These are phyloP conservation scores for Podospora pseudocomata DNA, from an alignment of 495 filamentous ascomycete genomes.

Conservation along the genomic window DNA sequence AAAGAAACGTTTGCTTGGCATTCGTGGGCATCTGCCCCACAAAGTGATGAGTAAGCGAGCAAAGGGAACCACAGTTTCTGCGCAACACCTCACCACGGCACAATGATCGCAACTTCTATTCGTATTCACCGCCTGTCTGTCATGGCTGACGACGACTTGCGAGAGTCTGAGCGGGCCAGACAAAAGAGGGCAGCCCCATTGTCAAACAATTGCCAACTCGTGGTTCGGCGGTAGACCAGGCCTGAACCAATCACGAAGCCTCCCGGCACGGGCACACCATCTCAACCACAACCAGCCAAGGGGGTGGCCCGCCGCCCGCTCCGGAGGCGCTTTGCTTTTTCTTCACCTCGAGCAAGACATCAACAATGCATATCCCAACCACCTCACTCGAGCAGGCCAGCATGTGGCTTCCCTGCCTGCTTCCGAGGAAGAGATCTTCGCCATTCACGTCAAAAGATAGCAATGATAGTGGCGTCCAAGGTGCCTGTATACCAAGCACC, in stretches of 20 bases:
- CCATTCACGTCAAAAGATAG: neutral
- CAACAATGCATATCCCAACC: neutral
- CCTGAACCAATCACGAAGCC: constrained; percentile 2
- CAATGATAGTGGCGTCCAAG: neutral
- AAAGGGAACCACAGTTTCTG: neutral
- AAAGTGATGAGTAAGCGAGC: neutral
- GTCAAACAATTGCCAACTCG: neutral
- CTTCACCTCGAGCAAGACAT: neutral
- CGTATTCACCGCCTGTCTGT: constrained; percentile 1
- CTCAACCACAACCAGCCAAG: neutral
- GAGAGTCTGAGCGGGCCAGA: neutral
- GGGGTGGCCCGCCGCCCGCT: neutral
- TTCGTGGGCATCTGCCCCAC: neutral
- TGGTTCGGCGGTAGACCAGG: neutral
- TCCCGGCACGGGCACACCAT: constrained; percentile 2
- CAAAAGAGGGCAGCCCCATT: neutral
- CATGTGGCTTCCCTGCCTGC: neutral
- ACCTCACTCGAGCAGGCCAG: neutral
- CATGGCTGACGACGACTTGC: neutral
- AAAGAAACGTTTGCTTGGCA: constrained; percentile 1
- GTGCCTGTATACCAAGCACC: neutral
- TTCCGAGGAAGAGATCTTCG: neutral
- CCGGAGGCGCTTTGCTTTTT: neutral
- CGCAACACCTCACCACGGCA: neutral
- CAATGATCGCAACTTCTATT: neutral